Conservation (phyloP, 306 rosid genomes). For the Carpinus viminea region DNA sequence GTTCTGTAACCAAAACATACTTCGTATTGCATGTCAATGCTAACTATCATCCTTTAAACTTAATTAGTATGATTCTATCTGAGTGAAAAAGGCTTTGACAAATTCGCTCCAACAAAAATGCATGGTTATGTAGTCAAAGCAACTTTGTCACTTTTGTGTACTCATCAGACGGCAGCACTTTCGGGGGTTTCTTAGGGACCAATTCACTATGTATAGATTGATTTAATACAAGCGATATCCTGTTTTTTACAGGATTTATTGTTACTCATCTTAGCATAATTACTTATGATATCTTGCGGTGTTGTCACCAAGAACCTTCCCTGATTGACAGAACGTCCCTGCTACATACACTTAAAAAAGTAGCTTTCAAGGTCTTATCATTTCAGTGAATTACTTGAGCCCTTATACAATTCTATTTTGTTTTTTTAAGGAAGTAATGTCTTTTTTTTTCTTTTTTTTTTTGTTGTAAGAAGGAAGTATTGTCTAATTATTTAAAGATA, state of each 20-base stretch:
- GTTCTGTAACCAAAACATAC: no score
- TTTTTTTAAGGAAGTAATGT: no score
- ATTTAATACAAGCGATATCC: neutral
- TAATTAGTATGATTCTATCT: no score
- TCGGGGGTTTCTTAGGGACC: neutral
- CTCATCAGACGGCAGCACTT: neutral
- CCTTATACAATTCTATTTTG: no score
- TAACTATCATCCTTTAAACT: no score
- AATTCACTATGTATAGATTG: neutral
- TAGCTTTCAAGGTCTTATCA: neutral
- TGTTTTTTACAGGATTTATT: neutral
- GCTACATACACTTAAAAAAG: slow-evolving; percentile 4
- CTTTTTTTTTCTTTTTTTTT: no score
- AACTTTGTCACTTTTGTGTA: neutral
- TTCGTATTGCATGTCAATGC: no score
- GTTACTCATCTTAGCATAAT: neutral
- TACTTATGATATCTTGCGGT: neutral
- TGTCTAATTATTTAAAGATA: no score
- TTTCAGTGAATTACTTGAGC: slow-evolving; percentile 10
- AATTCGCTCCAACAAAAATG: no score
- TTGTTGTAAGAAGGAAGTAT: no score
- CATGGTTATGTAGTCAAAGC: neutral
- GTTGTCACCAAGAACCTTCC: neutral
- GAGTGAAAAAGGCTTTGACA: no score
- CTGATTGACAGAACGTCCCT: neutral